Evolutionary conservation across 2,329 filamentous ascomycete species (phyloP).

Genomic region (Ophiostoma triangulosporum): DNA sequence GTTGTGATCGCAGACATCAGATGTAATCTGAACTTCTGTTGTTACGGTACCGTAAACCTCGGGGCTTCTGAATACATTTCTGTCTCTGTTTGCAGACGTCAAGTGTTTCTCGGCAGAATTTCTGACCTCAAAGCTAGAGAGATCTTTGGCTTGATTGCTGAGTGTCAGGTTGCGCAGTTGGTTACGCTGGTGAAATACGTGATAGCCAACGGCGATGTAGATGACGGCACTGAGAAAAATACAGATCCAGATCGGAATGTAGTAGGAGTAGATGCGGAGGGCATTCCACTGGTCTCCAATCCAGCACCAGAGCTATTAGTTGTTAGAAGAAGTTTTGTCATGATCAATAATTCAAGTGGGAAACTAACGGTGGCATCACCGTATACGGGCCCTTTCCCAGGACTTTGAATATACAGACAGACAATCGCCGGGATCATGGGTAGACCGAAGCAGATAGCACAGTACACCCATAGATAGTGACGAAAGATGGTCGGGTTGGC

Average conservation of each 20-base stretch:
- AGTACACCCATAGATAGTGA: slow-evolving; percentile 60
- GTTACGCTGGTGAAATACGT: slow-evolving; percentile 46
- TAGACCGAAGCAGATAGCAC: slow-evolving; percentile 55
- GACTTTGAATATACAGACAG: slow-evolving; percentile 42
- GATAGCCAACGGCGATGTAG: slow-evolving; percentile 43
- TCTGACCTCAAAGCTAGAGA: slow-evolving; percentile 17
- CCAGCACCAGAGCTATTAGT: slow-evolving; percentile 47
- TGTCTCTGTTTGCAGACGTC: not conserved
- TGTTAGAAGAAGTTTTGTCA: not conserved
- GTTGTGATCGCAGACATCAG: slow-evolving; percentile 16
- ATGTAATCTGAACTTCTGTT: slow-evolving; percentile 36
- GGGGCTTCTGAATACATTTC: slow-evolving; percentile 12
- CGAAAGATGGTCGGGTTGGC: slow-evolving; percentile 52
- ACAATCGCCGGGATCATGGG: slow-evolving; percentile 54
- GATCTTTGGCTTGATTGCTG: slow-evolving; percentile 27
- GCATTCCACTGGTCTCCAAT: slow-evolving; percentile 40
- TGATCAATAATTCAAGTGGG: not conserved
- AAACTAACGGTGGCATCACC: slow-evolving; percentile 41
- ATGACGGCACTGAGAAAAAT: slow-evolving; percentile 40
- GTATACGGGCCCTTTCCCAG: slow-evolving; percentile 30
- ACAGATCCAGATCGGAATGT: slow-evolving; percentile 48
- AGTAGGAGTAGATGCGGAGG: slow-evolving; percentile 47
- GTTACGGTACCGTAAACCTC: slow-evolving; percentile 36
- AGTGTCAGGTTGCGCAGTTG: slow-evolving; percentile 39
- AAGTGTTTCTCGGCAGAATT: slow-evolving; percentile 5